Base-by-base conservation (phyloP, 2,329 filamentous ascomycete species). In the Boeremia lycopersici region DNA sequence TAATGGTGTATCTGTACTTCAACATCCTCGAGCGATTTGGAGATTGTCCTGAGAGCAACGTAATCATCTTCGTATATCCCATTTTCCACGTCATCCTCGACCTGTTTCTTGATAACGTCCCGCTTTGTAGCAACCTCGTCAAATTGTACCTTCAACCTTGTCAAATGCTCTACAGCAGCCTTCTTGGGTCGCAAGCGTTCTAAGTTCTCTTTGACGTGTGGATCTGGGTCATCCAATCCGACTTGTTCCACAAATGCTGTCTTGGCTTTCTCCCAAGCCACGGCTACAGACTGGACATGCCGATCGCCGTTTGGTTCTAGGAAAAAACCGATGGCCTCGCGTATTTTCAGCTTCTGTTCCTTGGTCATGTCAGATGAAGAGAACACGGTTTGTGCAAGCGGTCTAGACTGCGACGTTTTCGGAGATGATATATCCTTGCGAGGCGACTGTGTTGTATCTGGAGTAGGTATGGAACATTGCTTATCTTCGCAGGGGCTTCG, bases 141-240 rank as follows among this genome's bases (percentile, higher is more conserved):
- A 38, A 70, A 58, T 26, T 57, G 59, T 6, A 33, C 31, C 13
- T 67, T 67, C 17, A 73, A 36, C 6, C 28, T 12, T 1, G 66
- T 56, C 38, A 75, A 48, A 23, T 66, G 59, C 45, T 74, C 66
- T 1, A 74, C 40, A n/a, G 71, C 69, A 11, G 69, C 66, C 48
- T 73, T 74, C 30, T 57, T 64, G 7, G 59, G 59, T 31, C 64
- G 68, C 17, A 66, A 50, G 35, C 61, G 51, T 33, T 68, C 56
- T 42, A 73, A 57, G 12, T 62, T 62, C 36, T 67, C 62, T 36
- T 59, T 52, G 39, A 66, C 64, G 23, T 46, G 49, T 11, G 64
- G 57, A 36, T 65, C 60, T 4, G 65, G 61, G 28, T 42, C 55
- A 2, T 65, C 70, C 34, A 60, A 58, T 26, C 41, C 52, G 3